Evolutionary conservation across 805 yeast genomes (phyloP).

Genomic region (Sugiyamaella valdiviana): DNA sequence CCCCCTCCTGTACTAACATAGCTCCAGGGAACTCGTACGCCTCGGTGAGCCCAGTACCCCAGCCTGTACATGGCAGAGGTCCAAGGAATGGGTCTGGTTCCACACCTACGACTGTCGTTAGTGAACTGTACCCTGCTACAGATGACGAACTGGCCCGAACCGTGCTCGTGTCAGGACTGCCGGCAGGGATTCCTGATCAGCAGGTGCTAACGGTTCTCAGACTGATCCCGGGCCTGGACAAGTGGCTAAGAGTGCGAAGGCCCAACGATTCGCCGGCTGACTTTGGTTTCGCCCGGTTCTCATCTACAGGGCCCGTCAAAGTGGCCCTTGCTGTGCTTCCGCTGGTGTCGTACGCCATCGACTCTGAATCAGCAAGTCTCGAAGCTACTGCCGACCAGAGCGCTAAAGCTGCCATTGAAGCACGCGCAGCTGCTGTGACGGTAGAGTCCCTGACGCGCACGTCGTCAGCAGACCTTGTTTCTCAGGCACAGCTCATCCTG

Average conservation of each 20-base stretch:
- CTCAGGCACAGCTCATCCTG: neutral
- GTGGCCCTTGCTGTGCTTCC: conserved; percentile 19
- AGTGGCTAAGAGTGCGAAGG: conserved; percentile 12
- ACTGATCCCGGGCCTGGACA: conserved; percentile 18
- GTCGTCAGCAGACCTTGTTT: conserved; percentile 2
- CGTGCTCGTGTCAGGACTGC: conserved; percentile 16
- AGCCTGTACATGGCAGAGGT: neutral
- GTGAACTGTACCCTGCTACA: conserved; percentile 11
- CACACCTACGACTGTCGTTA: neutral
- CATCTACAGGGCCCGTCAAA: conserved; percentile 12
- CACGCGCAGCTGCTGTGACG: neutral
- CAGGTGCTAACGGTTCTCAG: conserved; percentile 8
- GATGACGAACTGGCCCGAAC: conserved; percentile 19
- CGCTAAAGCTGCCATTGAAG: conserved; percentile 10
- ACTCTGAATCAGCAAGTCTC: neutral
- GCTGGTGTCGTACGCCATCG: conserved; percentile 2
- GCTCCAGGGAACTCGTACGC: neutral
- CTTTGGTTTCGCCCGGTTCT: conserved; percentile 20
- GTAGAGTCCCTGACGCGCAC: conserved; percentile 1
- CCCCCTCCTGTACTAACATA: too few species aligned
- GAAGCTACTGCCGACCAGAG: conserved; percentile 7
- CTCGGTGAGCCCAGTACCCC: neutral
- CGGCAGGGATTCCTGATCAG: conserved; percentile 15
- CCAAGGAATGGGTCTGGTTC: neutral
- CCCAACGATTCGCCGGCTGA: conserved; percentile 12